Conservation (phyloP, 352 stramenopile species). For the Aphanomyces invadans region DNA sequence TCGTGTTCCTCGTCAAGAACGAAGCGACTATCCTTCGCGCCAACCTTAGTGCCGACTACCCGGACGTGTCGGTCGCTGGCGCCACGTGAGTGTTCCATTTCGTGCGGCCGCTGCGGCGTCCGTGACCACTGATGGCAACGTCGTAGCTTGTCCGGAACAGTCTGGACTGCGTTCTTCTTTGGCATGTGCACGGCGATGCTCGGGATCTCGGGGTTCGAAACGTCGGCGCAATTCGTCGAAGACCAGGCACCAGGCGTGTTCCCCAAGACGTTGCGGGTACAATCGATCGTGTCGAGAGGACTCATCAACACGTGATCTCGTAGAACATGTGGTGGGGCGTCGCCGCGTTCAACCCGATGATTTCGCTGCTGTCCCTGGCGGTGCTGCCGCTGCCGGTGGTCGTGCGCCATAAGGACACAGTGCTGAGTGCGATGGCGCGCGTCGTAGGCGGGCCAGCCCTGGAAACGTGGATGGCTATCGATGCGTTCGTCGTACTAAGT, state of each 20-base stretch:
- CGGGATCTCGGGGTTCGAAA: conserved; percentile 85
- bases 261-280: conserved; percentile 48
- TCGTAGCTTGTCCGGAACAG: conserved; percentile 32
- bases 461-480: conserved; percentile 50
- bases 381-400: conserved; percentile 71
- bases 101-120: too few species aligned
- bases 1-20: conserved; percentile 53
- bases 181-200: conserved; percentile 72
- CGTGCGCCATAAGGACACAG: conserved; percentile 41
- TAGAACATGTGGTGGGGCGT: conserved; percentile 69
- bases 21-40: conserved; percentile 39
- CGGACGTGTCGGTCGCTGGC: conserved; percentile 47
- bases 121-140: too few species aligned
- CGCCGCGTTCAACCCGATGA: conserved; percentile 73
- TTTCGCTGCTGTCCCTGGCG: conserved; percentile 53
- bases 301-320: too few species aligned
- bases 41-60: conserved; percentile 52
- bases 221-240: conserved; percentile 80
- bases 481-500: conserved; percentile 81
- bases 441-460: conserved; percentile 35
- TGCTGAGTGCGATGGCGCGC: conserved; percentile 61
- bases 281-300: not conserved
- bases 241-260: conserved; percentile 73
- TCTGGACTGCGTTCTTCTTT: conserved; percentile 56
- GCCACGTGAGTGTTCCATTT: conserved; percentile 24